phyloP scores from a whole-genome alignment of 179 eudicot genomes.

The Camellia oleifera region DNA sequence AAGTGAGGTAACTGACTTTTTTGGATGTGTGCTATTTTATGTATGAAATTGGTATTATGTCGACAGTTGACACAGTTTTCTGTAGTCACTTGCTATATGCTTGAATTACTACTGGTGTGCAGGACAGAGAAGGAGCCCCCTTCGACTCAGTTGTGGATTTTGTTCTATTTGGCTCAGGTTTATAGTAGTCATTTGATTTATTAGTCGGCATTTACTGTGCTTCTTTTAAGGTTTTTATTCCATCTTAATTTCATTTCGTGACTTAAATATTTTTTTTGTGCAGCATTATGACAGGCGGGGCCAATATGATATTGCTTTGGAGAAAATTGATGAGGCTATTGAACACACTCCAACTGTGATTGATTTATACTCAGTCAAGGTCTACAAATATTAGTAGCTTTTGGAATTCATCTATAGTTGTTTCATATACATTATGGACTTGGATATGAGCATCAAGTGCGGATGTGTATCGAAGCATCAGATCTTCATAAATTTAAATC shows the following conservation, averaged over 20 bases:
- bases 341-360: conserved; percentile 94
- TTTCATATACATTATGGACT: not conserved
- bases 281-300: conserved; percentile 97
- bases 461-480: too few relatives aligned
- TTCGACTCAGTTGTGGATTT: conserved; percentile 87
- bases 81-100: not conserved
- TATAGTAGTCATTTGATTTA: conserved; percentile 18
- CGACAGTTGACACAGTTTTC: not conserved
- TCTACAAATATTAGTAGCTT: conserved; percentile 25
- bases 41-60: not conserved
- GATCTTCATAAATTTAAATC: too few relatives aligned
- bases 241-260: not conserved
- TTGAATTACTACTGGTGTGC: conserved; percentile 20
- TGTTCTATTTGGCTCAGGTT: conserved; percentile 72
- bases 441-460: too few relatives aligned
- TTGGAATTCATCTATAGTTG: not conserved
- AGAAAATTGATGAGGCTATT: conserved; percentile 89
- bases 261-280: conserved; percentile 17
- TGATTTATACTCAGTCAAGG: conserved; percentile 95
- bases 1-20: not conserved
- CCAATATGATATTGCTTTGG: conserved; percentile 70
- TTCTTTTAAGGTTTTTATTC: not conserved
- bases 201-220: not conserved
- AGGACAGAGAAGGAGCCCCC: conserved; percentile 89
- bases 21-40: not conserved